Evolutionary conservation across 495 filamentous ascomycete genomes (phyloP).

Genomic region (Bacidia rubella): DNA sequence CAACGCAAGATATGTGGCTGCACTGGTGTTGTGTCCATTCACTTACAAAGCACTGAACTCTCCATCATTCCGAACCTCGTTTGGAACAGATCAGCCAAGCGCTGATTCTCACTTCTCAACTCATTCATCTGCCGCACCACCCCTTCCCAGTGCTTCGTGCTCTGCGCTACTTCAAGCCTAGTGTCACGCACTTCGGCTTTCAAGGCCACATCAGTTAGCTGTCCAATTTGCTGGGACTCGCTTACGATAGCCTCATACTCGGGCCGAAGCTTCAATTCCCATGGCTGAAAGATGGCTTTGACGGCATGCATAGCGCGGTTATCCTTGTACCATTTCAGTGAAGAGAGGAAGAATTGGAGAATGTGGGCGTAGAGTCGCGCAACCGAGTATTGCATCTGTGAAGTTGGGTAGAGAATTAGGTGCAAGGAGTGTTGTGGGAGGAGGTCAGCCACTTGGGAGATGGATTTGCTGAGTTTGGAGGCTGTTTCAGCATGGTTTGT

Average conservation of each 20-base stretch:
- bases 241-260: constrained; percentile 25
- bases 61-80: too few species aligned
- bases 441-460: constrained; percentile 16
- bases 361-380: constrained; percentile 14
- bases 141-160: too few species aligned
- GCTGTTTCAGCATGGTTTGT: too few species aligned
- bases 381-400: constrained; percentile 9
- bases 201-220: constrained; percentile 25
- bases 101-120: too few species aligned
- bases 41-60: too few species aligned
- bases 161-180: too few species aligned
- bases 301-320: constrained; percentile 6
- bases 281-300: constrained; percentile 11
- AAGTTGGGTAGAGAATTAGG: constrained; percentile 15
- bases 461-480: too few species aligned
- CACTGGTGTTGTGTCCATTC: too few species aligned
- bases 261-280: constrained; percentile 29
- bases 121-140: too few species aligned
- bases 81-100: too few species aligned
- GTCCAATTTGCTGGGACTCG: constrained; percentile 26
- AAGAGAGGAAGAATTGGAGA: constrained; percentile 10
- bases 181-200: too few species aligned
- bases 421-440: constrained; percentile 9
- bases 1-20: too few species aligned
- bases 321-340: constrained; percentile 15